phyloP scores from a whole-genome alignment of 441 rosid species.

The Rhodomyrtus psidioides region DNA sequence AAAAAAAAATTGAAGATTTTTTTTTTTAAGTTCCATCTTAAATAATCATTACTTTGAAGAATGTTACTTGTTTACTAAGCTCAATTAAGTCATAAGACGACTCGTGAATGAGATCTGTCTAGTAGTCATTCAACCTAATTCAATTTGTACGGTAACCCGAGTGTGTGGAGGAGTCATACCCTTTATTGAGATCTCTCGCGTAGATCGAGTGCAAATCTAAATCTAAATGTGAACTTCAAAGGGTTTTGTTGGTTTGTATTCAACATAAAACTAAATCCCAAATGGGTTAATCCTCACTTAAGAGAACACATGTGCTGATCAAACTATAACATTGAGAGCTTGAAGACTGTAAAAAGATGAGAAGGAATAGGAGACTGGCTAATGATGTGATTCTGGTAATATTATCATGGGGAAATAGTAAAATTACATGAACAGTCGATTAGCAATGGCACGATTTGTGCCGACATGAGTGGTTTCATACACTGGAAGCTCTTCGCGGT shows the following conservation, averaged over 20 bases:
- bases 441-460: conserved; percentile 31
- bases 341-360: background rate
- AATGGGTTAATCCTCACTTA: background rate
- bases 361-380: background rate
- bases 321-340: background rate
- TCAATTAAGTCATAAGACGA: background rate
- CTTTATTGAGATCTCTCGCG: background rate
- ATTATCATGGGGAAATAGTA: background rate
- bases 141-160: too few species aligned
- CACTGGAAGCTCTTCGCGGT: conserved; percentile 57
- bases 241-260: background rate
- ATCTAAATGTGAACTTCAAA: background rate
- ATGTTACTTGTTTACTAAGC: background rate
- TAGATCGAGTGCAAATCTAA: accelerated
- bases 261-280: background rate
- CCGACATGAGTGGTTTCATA: conserved; percentile 52
- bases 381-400: background rate
- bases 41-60: background rate
- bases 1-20: background rate
- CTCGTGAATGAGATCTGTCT: background rate
- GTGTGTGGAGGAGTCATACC: too few species aligned
- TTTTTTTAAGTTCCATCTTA: background rate
- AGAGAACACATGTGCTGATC: background rate
- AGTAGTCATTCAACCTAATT: background rate
- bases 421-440: conserved; percentile 36